Base-by-base conservation (phyloP, 768 basidiomycete species). In the Lentinula guzmanii region DNA sequence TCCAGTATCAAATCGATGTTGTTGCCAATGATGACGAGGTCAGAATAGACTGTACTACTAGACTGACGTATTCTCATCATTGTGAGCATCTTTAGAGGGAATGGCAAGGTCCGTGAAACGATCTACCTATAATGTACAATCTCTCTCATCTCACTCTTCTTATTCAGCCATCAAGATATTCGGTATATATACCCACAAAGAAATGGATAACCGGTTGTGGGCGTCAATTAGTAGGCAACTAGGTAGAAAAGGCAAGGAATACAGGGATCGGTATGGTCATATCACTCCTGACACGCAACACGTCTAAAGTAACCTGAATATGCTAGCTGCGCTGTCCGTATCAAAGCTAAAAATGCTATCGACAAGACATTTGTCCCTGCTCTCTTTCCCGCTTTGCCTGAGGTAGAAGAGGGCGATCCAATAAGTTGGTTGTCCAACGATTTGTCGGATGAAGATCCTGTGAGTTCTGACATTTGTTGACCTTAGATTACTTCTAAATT, bases 341-440 rank as follows among this genome's bases (percentile, higher is more conserved):
- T 74, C 18, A 65, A 61, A 9, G 73, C 76, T 0, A 46, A 63
- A 5, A 67, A 71, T 10, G 69, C 69, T 28, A 76, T 78, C 0
- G 74, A 76, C 51, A 75, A 79, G 55, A 72, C 82, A n/a, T 77
- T 79, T 61, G 67, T 73, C 2, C 85, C 86, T 0, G 81, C 78
- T 2, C 76, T 71, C n/a, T 89, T 86, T 65, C 80, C 82, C 0
- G 74, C 76, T 0, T 73, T 72, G 1, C 63, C 62, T 0, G 75
- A 78, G 33, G 60, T 72, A 1, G 75, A 78, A 34, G 61, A 60
- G 6, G 62, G 54, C 53, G 63, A 69, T 51, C 55, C 60, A 18
- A 56, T 67, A 5, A 72, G 71, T 50, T 64, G 82, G 16, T 77
- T 77, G 4, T 70, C 75, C 5, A 76, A 83, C 35, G 78, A 82